Base-by-base conservation (phyloP, 331 rosid genomes). In the Dryas integrifolia region DNA sequence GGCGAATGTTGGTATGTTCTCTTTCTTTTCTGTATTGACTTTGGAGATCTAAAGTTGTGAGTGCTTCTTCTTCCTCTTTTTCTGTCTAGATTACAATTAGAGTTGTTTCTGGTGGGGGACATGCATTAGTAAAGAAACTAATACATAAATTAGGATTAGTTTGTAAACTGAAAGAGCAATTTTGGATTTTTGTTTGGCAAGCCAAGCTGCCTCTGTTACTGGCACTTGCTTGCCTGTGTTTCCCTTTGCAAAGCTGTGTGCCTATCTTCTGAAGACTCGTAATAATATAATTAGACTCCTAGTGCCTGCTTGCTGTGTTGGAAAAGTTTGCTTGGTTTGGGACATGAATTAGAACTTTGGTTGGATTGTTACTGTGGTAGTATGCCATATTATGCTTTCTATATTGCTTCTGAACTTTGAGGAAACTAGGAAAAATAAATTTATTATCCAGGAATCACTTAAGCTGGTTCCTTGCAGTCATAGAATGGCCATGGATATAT, bases 1-100 rank as follows among this genome's bases (percentile, higher is more conserved):
- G 87, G 69, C 81, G 87, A 24, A 82, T 82, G 47, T 43, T 85
- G 86, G 89, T 85, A 76, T 24, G 85, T 62, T 73, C 55, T 43
- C 30, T 58, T 11, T 73, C 39, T 39, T 39, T 75, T 41, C 46
- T 67, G 4, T 59, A 60, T 24, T 53, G 69, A 61, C 55, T 21
- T 39, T 60, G 59, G 53, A 24, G 39, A 35, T 12, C 38, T 61
- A 26, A 9, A 60, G 83, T 11, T 46, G 45, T 56, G 4, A 10
- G 68, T 45, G 44, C 60, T 15, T 60, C 30, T 66, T 10, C 53
- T 16, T 44, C 49, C 44, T 74, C 12, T 52, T 53, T 15, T n/a
- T 39, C 45, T 69, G 58, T 30, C 53, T 51, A 41, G 16, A 0
- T 72, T 72, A 53, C 11, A 10, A 9, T 67, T 50, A 49, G 30